A percentile compares a stretch with the other conserved stretches of the same genome.
Evolutionary conservation across 495 filamentous ascomycete species (phyloP).

Genomic region (Aspergillus campestris): DNA sequence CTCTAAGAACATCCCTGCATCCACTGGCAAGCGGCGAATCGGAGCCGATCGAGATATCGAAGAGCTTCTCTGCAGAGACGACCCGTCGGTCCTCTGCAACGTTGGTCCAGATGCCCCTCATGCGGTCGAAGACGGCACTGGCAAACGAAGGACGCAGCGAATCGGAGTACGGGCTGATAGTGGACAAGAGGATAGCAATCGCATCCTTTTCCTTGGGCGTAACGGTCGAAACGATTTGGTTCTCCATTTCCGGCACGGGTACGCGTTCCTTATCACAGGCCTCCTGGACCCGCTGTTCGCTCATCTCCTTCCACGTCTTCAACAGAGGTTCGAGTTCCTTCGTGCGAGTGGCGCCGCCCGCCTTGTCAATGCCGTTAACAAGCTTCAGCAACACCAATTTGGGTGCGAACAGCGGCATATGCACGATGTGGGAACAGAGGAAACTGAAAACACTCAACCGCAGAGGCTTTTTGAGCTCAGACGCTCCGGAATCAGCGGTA

Average conservation of each 20-base stretch:
- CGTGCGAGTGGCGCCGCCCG: constrained; percentile 55
- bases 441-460: constrained; percentile 62
- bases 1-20: constrained; percentile 59
- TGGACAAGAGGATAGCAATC: constrained; percentile 46
- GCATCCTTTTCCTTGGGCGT: constrained; percentile 60
- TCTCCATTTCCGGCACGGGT: constrained; percentile 48
- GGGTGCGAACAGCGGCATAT: constrained; percentile 55
- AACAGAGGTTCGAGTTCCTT: constrained; percentile 63
- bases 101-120: constrained; percentile 61
- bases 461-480: constrained; percentile 55
- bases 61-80: constrained; percentile 49
- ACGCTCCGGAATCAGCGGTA: constrained; percentile 28
- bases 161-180: constrained; percentile 41
- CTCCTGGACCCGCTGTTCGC: constrained; percentile 29
- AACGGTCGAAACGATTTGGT: constrained; percentile 51
- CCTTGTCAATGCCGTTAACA: constrained; percentile 61
- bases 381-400: constrained; percentile 63
- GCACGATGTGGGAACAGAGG: constrained; percentile 61
- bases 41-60: constrained; percentile 41
- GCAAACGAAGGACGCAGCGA: constrained; percentile 43
- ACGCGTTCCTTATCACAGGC: constrained; percentile 51
- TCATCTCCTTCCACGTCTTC: constrained; percentile 51
- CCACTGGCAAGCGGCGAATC: constrained; percentile 35
- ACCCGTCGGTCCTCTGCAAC: constrained; percentile 57
- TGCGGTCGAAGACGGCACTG: constrained; percentile 51